These are phyloP conservation scores for Marasmius tenuissimus DNA, from an alignment of 1,284 basidiomycete species.

Conservation along the genomic window DNA sequence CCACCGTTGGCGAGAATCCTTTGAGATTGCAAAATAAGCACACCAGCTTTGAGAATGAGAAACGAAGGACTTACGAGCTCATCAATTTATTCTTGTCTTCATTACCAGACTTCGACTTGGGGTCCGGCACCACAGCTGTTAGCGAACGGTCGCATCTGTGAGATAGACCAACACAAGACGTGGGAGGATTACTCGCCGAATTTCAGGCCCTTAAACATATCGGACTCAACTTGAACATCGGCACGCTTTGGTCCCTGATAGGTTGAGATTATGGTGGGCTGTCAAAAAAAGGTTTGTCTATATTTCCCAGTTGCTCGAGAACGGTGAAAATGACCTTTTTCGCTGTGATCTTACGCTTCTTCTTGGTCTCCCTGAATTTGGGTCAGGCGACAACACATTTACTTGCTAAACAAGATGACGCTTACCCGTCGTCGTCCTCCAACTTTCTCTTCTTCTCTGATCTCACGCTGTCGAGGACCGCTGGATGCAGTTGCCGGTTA, in stretches of 20 bases:
- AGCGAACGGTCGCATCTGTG: slow-evolving; percentile 5
- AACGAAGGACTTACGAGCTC: slow-evolving; percentile 49
- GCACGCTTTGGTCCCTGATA: slow-evolving; percentile 64
- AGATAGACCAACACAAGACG: neutral
- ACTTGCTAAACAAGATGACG: slow-evolving; percentile 14
- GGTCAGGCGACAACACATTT: neutral
- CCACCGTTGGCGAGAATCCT: slow-evolving; percentile 83
- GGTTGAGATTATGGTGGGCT: slow-evolving; percentile 64
- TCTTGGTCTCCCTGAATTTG: slow-evolving; percentile 49
- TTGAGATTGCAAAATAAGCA: neutral
- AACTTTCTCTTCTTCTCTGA: slow-evolving; percentile 72
- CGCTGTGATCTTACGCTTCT: slow-evolving; percentile 57
- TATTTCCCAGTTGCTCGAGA: no score
- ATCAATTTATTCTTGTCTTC: slow-evolving; percentile 66
- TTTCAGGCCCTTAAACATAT: slow-evolving; percentile 71
- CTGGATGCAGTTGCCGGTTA: slow-evolving; percentile 16
- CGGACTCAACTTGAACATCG: slow-evolving; percentile 55
- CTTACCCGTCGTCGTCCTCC: slow-evolving; percentile 55
- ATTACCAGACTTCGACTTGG: slow-evolving; percentile 67
- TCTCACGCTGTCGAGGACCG: slow-evolving; percentile 53
- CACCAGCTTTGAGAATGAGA: neutral
- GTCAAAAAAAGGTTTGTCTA: slow-evolving; percentile 8
- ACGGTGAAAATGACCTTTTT: slow-evolving; percentile 47
- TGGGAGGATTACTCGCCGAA: slow-evolving; percentile 62
- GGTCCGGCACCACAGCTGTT: slow-evolving; percentile 77